Percentiles rank a stretch among this genome's conserved stretches.
Evolutionary conservation across 140 eudicot genomes (phyloP).

Genomic region (Ambrosia hybrid): DNA sequence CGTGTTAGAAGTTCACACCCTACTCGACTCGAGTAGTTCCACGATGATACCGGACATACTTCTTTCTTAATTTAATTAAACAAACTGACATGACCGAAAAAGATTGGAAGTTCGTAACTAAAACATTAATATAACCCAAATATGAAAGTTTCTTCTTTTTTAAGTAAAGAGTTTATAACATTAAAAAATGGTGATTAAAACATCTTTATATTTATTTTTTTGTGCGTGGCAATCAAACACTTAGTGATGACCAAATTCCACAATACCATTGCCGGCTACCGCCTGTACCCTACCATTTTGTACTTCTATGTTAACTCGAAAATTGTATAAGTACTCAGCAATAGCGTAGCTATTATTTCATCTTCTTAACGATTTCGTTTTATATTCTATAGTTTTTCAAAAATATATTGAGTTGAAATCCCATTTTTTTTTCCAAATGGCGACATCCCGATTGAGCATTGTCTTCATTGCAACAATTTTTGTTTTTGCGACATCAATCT

Average conservation of each 20-base stretch:
- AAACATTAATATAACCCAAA: no score
- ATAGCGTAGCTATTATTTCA: background rate
- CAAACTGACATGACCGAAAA: no score
- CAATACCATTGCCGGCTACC: slow-evolving; percentile 26
- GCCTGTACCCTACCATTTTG: slow-evolving; percentile 21
- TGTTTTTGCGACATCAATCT: slow-evolving; percentile 22
- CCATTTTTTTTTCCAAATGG: background rate
- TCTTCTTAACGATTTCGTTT: background rate
- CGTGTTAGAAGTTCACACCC: background rate
- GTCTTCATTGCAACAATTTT: slow-evolving; percentile 30
- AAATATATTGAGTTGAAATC: background rate
- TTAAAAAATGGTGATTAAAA: background rate
- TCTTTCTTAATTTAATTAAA: no score
- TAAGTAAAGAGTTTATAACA: background rate
- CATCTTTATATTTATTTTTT: background rate
- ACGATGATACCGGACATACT: no score
- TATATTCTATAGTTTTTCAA: background rate
- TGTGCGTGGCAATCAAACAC: background rate
- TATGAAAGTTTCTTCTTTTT: background rate
- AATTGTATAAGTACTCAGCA: background rate
- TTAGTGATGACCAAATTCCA: slow-evolving; percentile 27
- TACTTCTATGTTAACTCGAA: slow-evolving; percentile 11
- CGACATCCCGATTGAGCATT: slow-evolving; percentile 12
- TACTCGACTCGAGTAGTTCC: no score
- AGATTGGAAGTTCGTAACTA: no score